Base-by-base conservation (phyloP, 139 green algal genomes). In the Closterium sp. region DNA sequence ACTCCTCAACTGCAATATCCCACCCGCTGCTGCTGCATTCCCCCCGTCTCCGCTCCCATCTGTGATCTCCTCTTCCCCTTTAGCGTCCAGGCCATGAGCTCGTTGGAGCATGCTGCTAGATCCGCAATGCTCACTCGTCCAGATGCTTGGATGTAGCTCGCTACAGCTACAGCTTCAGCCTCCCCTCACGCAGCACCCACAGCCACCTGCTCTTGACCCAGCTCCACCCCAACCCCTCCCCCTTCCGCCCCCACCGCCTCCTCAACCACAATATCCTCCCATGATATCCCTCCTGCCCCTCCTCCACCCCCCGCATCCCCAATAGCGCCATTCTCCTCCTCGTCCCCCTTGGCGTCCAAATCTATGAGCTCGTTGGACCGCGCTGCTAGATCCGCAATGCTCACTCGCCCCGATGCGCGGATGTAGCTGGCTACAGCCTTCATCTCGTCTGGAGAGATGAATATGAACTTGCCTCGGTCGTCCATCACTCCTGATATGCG, bases 401-500 rank as follows among this genome's bases (percentile, higher is more conserved):
- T 95, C 3, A 99, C 95, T 11, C 97, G 95, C 6, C 97, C 97
- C 38, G 94, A 90, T 4, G 11, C 27, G 24, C 89, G 95, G 29
- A 99, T 96, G 94, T 96, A 97, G 2, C 96, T 94, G 7, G 97
- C 97, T 7, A 99, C 96, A 17, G 95, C 95, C 29, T 94, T 29
- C 97, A 99, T 98, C 95, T 99, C 97, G 34, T 98, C 97, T 11
- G 79, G 70, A 38, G 95, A 97, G 73, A 99, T 97, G 96, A 98
- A 99, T 86, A 99, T 98, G 96, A 97, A 99, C 97, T 99, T 99
- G 42, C 97, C 97, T 1, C 97, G 94, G 92, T 99, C 97, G 88
- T 99, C 97, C 97, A 99, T 98, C 86, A 99, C 96, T 0, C 97
- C 97, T 3, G 97, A 97, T 22, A 99, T 91, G 10, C 94, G 88